Base-by-base conservation (phyloP, 1,284 basidiomycete genomes). In the Tylopilus sp. region DNA sequence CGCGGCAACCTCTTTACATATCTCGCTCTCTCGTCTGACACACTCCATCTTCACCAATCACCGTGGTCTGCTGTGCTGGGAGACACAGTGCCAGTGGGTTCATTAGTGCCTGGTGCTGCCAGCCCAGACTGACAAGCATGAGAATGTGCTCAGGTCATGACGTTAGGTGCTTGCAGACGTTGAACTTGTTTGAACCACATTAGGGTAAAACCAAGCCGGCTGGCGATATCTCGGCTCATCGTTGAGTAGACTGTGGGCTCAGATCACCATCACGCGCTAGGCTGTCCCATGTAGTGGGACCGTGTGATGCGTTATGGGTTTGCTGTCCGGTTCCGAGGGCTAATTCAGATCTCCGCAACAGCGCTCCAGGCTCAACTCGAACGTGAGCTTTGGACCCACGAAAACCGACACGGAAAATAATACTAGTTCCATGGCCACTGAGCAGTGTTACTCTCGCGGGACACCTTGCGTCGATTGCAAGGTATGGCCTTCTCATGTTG, bases 241-340 rank as follows among this genome's bases (percentile, higher is more conserved):
- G 52, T 40, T 52, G 52, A 52, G 24, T 50, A 50, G 56, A 40
- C 40, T 42, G n/a, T n/a, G n/a, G n/a, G n/a, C n/a, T n/a, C n/a
- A n/a, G n/a, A n/a, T n/a, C n/a, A n/a, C n/a, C n/a, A n/a, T 33
- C 50, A 50, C 46, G 40, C 48, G 49, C 35, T 36, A 26, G 43
- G 43, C 29, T 41, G 43, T 48, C 19, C 51, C 37, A 35, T 53
- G 48, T 50, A 37, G 22, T 48, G 32, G 48, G n/a, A 37, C 43
- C 57, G 48, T 57, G 42, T 44, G 48, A 50, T 24, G 35, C 40
- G 19, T 35, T 17, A 20, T n/a, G n/a, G n/a, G n/a, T n/a, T 14
- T 51, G 50, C 52, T 45, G 28, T 53, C 54, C 66, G 62, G 64
- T 53, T 59, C 68, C 66, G 68, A 68, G 62, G 62, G 43, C 19